Conservation (phyloP, 169 alveolate genomes). For the Plasmodium gonderi region DNA sequence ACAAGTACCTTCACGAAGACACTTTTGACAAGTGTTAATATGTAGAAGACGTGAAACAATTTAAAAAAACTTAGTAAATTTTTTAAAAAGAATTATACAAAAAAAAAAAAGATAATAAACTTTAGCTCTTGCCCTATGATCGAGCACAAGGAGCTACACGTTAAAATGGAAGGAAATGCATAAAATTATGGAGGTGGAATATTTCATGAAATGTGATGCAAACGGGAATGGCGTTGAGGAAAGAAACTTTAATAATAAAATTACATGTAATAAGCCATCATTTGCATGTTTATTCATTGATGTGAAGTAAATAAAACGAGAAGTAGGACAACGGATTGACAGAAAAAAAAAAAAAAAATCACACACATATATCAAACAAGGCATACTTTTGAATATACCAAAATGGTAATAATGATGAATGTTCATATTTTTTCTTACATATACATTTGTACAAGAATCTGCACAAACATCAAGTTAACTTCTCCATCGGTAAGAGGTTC, state of each 20-base stretch:
- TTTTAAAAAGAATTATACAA: background rate
- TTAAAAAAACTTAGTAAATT: background rate
- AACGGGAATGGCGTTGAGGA: too few species aligned
- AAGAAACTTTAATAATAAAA: too few species aligned
- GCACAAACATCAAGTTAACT: background rate
- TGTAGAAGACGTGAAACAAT: background rate
- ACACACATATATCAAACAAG: background rate
- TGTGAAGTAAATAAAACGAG: background rate
- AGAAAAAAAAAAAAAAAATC: background rate
- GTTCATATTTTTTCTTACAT: background rate
- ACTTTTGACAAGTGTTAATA: background rate
- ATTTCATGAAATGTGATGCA: too few species aligned
- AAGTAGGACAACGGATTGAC: too few species aligned
- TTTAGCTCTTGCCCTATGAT: background rate
- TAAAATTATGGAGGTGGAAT: too few species aligned
- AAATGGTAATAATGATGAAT: too few species aligned
- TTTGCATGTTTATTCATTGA: too few species aligned
- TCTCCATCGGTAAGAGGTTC: constrained; percentile 45
- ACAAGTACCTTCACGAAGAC: background rate
- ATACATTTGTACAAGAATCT: background rate
- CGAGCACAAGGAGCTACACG: background rate
- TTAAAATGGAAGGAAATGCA: too few species aligned
- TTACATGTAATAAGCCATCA: too few species aligned
- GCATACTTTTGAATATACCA: background rate
- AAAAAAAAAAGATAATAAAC: background rate